phyloP scores from a whole-genome alignment of 2,329 filamentous ascomycete species.

The Sphaerulina vaccinii region DNA sequence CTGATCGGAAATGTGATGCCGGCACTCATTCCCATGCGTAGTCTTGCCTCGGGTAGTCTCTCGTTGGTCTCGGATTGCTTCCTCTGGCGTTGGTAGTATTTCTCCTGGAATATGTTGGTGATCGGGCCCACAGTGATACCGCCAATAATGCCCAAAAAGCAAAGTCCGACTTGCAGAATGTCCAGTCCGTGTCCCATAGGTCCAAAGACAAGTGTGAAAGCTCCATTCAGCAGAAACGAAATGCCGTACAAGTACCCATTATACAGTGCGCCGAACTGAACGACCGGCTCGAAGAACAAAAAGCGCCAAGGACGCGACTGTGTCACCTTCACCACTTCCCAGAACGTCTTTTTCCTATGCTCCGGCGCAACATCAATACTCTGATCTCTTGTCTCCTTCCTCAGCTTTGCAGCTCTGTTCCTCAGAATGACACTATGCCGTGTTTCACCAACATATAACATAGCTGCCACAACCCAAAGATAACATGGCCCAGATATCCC shows the following conservation, averaged over 20 bases:
- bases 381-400: constrained; percentile 14
- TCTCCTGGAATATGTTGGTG: constrained; percentile 47
- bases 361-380: constrained; percentile 12
- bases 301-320: constrained; percentile 11
- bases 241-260: constrained; percentile 52
- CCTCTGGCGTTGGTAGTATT: constrained; percentile 38
- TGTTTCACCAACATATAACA: constrained; percentile 13
- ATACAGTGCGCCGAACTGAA: constrained; percentile 47
- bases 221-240: constrained; percentile 50
- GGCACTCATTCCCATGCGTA: constrained; percentile 48
- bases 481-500: constrained; percentile 17
- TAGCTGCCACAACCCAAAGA: constrained; percentile 5
- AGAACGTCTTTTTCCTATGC: constrained; percentile 6
- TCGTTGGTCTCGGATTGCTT: constrained; percentile 1
- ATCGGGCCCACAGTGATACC: constrained; percentile 45
- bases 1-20: constrained; percentile 39
- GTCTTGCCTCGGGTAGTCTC: constrained; percentile 14
- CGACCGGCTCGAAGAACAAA: constrained; percentile 31
- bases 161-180: constrained; percentile 14
- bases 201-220: constrained; percentile 51
- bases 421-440: constrained; percentile 30
- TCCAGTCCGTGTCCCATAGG: constrained; percentile 37
- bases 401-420: constrained; percentile 22
- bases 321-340: constrained; percentile 10
- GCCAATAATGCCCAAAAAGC: constrained; percentile 34